phyloP scores from a whole-genome alignment of 2,329 filamentous ascomycete genomes.

The Gaeumannomyces tritici region DNA sequence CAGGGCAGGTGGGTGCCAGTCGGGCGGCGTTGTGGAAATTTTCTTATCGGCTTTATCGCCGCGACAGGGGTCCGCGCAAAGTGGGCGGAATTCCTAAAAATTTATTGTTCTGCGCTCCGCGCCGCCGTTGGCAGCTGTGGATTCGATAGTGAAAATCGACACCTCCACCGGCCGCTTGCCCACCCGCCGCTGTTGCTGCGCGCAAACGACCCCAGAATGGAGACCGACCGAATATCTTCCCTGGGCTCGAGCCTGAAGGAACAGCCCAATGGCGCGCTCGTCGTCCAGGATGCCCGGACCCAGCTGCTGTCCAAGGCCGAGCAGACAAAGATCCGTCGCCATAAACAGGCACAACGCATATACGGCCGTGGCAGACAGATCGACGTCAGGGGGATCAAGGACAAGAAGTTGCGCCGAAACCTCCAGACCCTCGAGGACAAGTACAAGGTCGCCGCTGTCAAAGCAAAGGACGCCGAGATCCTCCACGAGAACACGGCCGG shows the following conservation, averaged over 20 bases:
- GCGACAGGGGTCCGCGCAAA: too few relatives aligned
- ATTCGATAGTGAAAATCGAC: not conserved
- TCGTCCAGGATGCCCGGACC: slow-evolving; percentile 37
- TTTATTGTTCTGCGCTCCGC: not conserved
- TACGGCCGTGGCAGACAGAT: slow-evolving; percentile 82
- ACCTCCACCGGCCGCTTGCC: too few relatives aligned
- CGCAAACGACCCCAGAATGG: slow-evolving; percentile 13
- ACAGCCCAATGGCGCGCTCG: slow-evolving; percentile 43
- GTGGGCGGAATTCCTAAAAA: not conserved
- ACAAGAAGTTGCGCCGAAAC: slow-evolving; percentile 83
- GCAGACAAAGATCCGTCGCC: slow-evolving; percentile 38
- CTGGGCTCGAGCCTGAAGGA: slow-evolving; percentile 16
- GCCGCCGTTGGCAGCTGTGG: not conserved
- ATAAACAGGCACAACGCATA: slow-evolving; percentile 56
- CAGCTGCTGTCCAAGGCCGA: slow-evolving; percentile 43
- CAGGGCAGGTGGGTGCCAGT: not conserved
- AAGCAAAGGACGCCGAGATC: slow-evolving; percentile 92
- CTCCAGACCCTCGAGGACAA: slow-evolving; percentile 71
- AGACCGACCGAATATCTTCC: slow-evolving; percentile 10
- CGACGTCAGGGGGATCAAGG: slow-evolving; percentile 62
- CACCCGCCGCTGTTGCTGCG: not conserved
- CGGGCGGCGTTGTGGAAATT: not conserved
- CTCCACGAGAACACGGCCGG: slow-evolving; percentile 78
- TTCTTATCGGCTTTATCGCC: slow-evolving; percentile 8
- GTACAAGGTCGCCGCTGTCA: slow-evolving; percentile 69